Evolutionary conservation across 2,329 filamentous ascomycete genomes (phyloP).

Genomic region (Elsinoe fawcettii): DNA sequence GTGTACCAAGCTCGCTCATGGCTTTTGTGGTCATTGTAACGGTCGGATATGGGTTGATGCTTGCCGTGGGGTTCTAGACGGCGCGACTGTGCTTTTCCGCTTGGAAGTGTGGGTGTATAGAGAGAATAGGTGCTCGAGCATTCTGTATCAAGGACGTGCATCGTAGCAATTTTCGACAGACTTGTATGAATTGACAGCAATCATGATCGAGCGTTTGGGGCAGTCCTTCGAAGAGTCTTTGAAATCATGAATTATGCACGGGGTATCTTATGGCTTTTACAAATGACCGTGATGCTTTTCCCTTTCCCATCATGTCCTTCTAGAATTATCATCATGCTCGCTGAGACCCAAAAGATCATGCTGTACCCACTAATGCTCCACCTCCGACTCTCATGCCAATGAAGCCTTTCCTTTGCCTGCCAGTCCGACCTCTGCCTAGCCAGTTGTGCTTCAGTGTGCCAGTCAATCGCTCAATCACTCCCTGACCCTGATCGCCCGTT

Average conservation of each 20-base stretch:
- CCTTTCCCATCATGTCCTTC: neutral
- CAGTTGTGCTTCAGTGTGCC: constrained; percentile 93
- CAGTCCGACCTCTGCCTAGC: constrained; percentile 83
- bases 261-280: neutral
- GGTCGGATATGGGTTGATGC: constrained; percentile 85
- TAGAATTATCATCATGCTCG: neutral
- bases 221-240: neutral
- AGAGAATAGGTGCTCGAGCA: too few relatives aligned
- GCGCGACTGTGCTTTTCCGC: neutral
- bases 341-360: neutral
- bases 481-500: constrained; percentile 63
- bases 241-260: neutral
- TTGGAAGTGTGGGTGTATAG: too few relatives aligned
- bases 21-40: constrained; percentile 77
- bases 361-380: constrained; percentile 19
- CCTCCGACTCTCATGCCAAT: constrained; percentile 55
- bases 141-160: too few relatives aligned
- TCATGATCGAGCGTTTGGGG: neutral
- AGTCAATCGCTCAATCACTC: constrained; percentile 73
- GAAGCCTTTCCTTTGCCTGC: constrained; percentile 80
- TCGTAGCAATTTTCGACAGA: neutral
- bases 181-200: neutral
- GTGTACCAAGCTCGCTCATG: constrained; percentile 77
- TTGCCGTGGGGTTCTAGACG: constrained; percentile 56
- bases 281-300: neutral